Percentiles rank a stretch among this genome's conserved stretches.
These are phyloP conservation scores for Rhododendron williamsianum DNA, from an alignment of 148 eudicot species.

Conservation along the genomic window DNA sequence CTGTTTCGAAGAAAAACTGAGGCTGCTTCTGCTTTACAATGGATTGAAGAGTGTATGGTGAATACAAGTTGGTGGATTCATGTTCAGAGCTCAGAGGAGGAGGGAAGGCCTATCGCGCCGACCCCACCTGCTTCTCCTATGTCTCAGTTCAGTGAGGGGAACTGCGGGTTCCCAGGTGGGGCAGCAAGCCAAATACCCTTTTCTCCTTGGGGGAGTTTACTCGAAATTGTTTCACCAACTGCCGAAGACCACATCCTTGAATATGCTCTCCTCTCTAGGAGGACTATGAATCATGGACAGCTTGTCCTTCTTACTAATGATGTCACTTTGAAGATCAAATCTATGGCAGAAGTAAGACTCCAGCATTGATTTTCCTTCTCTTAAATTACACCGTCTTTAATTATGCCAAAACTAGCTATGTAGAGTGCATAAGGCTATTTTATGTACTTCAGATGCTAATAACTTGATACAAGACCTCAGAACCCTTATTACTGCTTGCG, in stretches of 20 bases:
- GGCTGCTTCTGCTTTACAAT: slow-evolving; percentile 53
- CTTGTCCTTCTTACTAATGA: slow-evolving; percentile 71
- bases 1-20: slow-evolving; percentile 57
- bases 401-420: not conserved
- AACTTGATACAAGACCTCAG: not conserved
- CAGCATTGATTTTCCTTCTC: not conserved
- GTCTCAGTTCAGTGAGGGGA: slow-evolving; percentile 31
- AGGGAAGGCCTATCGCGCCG: slow-evolving; percentile 38
- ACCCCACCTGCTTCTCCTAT: slow-evolving; percentile 59
- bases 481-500: not conserved
- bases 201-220: slow-evolving; percentile 27
- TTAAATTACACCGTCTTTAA: not conserved
- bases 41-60: slow-evolving; percentile 75
- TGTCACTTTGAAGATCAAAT: slow-evolving; percentile 64
- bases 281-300: slow-evolving; percentile 38
- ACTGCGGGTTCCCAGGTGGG: slow-evolving; percentile 7
- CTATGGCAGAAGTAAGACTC: slow-evolving; percentile 76
- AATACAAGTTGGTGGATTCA: slow-evolving; percentile 73
- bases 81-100: slow-evolving; percentile 55
- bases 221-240: slow-evolving; percentile 49
- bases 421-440: not conserved
- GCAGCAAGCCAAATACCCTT: slow-evolving; percentile 20
- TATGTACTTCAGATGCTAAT: not conserved
- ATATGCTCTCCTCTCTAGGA: slow-evolving; percentile 49
- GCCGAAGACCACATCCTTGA: slow-evolving; percentile 66